Evolutionary conservation across 306 rosid genomes (phyloP).

Genomic region (Carpinus viminea): DNA sequence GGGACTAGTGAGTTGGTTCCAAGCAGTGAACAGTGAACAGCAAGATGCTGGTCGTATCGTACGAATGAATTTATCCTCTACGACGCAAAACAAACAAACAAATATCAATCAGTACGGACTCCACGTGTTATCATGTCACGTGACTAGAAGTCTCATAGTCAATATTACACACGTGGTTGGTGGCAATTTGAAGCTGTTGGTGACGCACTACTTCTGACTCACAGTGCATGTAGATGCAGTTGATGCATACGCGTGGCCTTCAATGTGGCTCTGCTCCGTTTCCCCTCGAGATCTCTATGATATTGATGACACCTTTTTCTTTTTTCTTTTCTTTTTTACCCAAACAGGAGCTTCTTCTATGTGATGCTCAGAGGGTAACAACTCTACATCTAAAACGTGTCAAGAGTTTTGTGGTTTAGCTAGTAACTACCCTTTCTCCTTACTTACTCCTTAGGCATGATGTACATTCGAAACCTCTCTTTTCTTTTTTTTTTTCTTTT

Average conservation of each 20-base stretch:
- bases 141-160: not conserved
- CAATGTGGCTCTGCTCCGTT: not conserved
- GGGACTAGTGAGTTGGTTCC: too few relatives aligned
- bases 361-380: not conserved
- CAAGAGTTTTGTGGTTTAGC: not conserved
- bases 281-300: slow-evolving; percentile 26
- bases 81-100: not conserved
- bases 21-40: too few relatives aligned
- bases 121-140: slow-evolving; percentile 8
- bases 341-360: not conserved
- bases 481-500: too few relatives aligned
- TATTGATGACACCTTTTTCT: not conserved
- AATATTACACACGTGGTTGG: slow-evolving; percentile 23
- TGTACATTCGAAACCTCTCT: too few relatives aligned
- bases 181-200: slow-evolving; percentile 9
- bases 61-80: not conserved
- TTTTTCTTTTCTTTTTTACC: too few relatives aligned
- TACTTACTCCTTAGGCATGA: too few relatives aligned
- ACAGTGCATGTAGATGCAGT: not conserved
- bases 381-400: not conserved
- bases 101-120: slow-evolving; percentile 13
- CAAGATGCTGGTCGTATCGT: not conserved
- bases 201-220: slow-evolving; percentile 15
- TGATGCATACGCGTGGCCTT: slow-evolving; percentile 28
- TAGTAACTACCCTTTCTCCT: too few relatives aligned